These are phyloP conservation scores for Arthroderma sp. DNA, from an alignment of 2,329 filamentous ascomycete genomes.

Conservation along the genomic window DNA sequence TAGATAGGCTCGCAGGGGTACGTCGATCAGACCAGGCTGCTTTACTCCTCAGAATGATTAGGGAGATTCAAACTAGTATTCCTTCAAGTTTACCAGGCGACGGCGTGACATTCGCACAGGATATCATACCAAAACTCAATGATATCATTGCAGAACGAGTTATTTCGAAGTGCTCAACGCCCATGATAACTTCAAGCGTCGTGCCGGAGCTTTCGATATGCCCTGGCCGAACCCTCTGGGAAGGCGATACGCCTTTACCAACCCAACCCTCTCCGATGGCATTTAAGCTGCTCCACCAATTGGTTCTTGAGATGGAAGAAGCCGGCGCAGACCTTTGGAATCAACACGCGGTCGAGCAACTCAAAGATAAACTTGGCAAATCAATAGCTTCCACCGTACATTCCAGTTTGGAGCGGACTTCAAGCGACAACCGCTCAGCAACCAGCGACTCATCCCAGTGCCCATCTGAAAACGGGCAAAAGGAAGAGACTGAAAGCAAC, in stretches of 20 bases:
- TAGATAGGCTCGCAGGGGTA: slow-evolving; percentile 34
- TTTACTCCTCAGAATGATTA: slow-evolving; percentile 59
- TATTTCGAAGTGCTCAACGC: slow-evolving; percentile 28
- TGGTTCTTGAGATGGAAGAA: slow-evolving; percentile 55
- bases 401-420: no score
- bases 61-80: slow-evolving; percentile 57
- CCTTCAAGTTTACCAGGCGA: slow-evolving; percentile 35
- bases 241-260: slow-evolving; percentile 61
- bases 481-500: slow-evolving; percentile 5
- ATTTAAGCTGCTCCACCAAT: slow-evolving; percentile 56
- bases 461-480: neutral
- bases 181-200: slow-evolving; percentile 24
- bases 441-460: neutral
- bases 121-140: slow-evolving; percentile 53
- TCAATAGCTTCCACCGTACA: slow-evolving; percentile 29
- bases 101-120: slow-evolving; percentile 40
- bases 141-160: slow-evolving; percentile 44
- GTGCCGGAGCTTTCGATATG: slow-evolving; percentile 36
- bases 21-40: slow-evolving; percentile 36
- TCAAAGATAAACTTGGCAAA: slow-evolving; percentile 47
- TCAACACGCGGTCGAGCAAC: slow-evolving; percentile 44
- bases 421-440: no score
- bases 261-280: slow-evolving; percentile 61
- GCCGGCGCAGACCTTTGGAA: slow-evolving; percentile 74
- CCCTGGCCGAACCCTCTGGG: slow-evolving; percentile 60